A percentile compares a stretch with the other conserved stretches of the same genome.
phyloP scores from a whole-genome alignment of 2,329 filamentous ascomycete genomes.

The Alternaria arborescens region DNA sequence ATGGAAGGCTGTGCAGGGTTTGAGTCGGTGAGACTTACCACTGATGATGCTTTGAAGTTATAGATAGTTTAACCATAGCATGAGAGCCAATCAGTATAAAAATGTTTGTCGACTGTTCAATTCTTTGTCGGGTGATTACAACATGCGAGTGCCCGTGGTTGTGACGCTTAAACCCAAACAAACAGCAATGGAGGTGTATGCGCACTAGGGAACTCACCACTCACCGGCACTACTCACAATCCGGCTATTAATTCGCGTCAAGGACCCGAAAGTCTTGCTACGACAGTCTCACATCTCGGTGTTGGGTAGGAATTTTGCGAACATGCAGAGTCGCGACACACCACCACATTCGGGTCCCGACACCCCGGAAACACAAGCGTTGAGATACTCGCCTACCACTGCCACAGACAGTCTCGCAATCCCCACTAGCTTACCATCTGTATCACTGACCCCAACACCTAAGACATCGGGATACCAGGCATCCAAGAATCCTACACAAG shows the following conservation, averaged over 20 bases:
- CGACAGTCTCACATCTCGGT: neutral
- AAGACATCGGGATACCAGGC: no score
- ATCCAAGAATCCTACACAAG: constrained; percentile 23
- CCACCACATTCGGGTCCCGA: constrained; percentile 9
- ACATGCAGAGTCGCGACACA: constrained; percentile 9
- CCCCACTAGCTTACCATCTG: neutral
- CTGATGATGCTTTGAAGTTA: neutral
- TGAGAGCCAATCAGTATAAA: neutral
- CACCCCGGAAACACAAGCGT: constrained; percentile 1
- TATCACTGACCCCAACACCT: neutral
- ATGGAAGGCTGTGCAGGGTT: constrained; percentile 28
- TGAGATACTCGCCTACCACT: neutral
- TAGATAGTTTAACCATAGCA: neutral
- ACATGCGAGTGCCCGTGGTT: constrained; percentile 7
- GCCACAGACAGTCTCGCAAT: neutral
- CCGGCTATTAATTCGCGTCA: neutral
- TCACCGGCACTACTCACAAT: neutral
- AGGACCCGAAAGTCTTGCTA: neutral
- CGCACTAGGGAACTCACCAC: neutral
- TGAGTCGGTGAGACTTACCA: neutral
- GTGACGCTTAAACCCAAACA: neutral
- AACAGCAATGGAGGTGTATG: neutral
- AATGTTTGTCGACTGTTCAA: neutral
- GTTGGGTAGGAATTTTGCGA: neutral
- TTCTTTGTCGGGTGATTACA: neutral